phyloP scores from a whole-genome alignment of 1,284 basidiomycete species.

The Nidula niveotomentosa region DNA sequence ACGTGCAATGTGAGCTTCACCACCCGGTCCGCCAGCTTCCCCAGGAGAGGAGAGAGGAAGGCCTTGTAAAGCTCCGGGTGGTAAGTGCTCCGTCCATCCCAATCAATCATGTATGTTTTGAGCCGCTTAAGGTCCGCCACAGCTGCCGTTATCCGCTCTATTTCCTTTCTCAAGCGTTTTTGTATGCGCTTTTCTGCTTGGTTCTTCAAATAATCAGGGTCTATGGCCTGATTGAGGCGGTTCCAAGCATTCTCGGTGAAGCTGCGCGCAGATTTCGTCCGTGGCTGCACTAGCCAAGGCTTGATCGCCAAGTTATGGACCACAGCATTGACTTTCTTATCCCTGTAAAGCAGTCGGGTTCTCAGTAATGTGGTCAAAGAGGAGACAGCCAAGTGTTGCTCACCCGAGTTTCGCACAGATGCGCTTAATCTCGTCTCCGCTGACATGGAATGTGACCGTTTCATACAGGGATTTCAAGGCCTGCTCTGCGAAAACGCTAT shows the following conservation, averaged over 20 bases:
- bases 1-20: constrained; percentile 32
- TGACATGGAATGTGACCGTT: neutral
- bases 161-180: neutral
- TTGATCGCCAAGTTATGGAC: neutral
- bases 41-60: constrained; percentile 31
- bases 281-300: neutral
- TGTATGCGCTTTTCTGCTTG: neutral
- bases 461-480: neutral
- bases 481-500: neutral
- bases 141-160: neutral
- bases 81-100: constrained; percentile 27
- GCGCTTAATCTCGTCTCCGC: neutral
- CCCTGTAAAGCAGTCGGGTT: neutral
- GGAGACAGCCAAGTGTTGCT: neutral
- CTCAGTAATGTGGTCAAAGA: neutral
- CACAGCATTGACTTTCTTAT: neutral
- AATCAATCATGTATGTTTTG: constrained; percentile 32
- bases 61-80: constrained; percentile 32
- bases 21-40: constrained; percentile 26
- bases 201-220: neutral
- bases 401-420: neutral
- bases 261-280: neutral
- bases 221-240: neutral
- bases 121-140: constrained; percentile 6
- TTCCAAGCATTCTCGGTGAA: neutral